Evolutionary conservation across 768 basidiomycete genomes (phyloP).

Genomic region (Termitomyces sp.): DNA sequence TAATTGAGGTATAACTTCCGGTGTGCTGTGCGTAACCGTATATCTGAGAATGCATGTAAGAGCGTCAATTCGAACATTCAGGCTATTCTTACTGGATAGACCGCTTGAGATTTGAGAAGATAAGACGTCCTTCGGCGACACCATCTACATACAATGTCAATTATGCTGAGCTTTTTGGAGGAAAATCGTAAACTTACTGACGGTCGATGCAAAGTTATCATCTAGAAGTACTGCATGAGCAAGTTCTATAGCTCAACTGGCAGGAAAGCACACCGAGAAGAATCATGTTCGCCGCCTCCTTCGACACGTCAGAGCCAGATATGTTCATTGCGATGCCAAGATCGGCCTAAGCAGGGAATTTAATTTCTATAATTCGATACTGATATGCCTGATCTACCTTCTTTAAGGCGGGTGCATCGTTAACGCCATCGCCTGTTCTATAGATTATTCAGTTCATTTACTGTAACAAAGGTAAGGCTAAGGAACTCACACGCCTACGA

Average conservation of each 20-base stretch:
- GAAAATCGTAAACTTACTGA: constrained; percentile 40
- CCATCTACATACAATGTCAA: constrained; percentile 37
- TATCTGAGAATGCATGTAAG: constrained; percentile 31
- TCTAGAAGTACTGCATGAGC: constrained; percentile 27
- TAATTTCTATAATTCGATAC: background rate
- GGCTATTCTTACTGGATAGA: constrained; percentile 52
- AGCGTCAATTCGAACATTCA: background rate
- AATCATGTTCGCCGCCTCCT: constrained; percentile 74
- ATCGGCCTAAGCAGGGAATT: constrained; percentile 39
- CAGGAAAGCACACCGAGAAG: constrained; percentile 41
- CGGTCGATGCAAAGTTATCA: constrained; percentile 69
- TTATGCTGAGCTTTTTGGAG: background rate
- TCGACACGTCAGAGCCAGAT: constrained; percentile 68
- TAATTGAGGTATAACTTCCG: constrained; percentile 64
- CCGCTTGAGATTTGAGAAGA: constrained; percentile 66
- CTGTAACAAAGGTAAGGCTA: background rate
- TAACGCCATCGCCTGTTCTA: constrained; percentile 69
- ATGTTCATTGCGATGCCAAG: constrained; percentile 75
- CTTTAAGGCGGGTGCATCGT: constrained; percentile 67
- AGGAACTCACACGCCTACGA: constrained; percentile 59
- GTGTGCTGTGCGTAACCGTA: constrained; percentile 61
- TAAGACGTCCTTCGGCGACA: constrained; percentile 62
- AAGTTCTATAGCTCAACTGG: background rate
- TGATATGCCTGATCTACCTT: constrained; percentile 26
- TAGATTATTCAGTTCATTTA: background rate